phyloP scores from a whole-genome alignment of 169 alveolate genomes.

The Cryptosporidium meleagridis region DNA sequence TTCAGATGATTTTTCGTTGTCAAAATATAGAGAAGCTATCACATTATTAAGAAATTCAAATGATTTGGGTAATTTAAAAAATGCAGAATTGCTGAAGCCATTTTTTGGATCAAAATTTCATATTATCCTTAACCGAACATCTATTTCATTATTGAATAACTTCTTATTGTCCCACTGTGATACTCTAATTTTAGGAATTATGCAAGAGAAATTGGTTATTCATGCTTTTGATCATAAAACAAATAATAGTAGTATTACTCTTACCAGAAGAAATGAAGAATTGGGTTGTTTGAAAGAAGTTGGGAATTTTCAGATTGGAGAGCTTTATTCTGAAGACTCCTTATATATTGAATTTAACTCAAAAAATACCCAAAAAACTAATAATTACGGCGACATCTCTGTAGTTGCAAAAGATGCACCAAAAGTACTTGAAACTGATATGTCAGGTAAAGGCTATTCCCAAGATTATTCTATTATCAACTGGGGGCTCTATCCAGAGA shows the following conservation, averaged over 20 bases:
- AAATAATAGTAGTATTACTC: background rate
- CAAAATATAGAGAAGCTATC: constrained; percentile 33
- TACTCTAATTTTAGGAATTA: constrained; percentile 13
- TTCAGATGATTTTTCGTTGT: constrained; percentile 23
- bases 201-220: constrained; percentile 32
- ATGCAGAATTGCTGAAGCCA: constrained; percentile 23
- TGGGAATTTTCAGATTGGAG: constrained; percentile 29
- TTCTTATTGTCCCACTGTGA: constrained; percentile 26
- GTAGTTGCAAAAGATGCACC: background rate
- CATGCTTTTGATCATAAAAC: background rate
- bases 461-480: background rate
- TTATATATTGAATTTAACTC: constrained; percentile 20
- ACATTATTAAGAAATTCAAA: constrained; percentile 1
- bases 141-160: constrained; percentile 33
- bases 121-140: constrained; percentile 20
- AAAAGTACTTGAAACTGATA: constrained; percentile 1
- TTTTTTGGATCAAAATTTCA: constrained; percentile 34
- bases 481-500: constrained; percentile 66
- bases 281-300: constrained; percentile 3
- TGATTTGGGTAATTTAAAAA: constrained; percentile 6
- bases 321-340: constrained; percentile 43
- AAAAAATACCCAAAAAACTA: background rate
- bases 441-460: constrained; percentile 26
- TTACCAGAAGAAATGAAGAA: background rate
- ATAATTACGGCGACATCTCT: background rate